phyloP scores from a whole-genome alignment of 1,139 yeast genomes.

The Suhomyces yuchorum region DNA sequence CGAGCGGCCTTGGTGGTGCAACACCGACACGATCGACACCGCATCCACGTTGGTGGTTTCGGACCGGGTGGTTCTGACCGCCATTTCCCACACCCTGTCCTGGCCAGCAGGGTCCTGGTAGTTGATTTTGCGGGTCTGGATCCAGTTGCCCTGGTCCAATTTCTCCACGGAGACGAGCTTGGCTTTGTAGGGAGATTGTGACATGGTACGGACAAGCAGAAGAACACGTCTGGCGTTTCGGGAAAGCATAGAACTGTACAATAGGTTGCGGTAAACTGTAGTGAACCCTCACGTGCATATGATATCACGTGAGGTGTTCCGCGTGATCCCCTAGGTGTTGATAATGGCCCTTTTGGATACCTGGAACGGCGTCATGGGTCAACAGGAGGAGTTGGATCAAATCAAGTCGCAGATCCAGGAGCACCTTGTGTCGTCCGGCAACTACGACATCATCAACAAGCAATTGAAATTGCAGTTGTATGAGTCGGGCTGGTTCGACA shows the following conservation, averaged over 20 bases:
- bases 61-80: conserved; percentile 78
- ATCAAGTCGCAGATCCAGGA: conserved; percentile 67
- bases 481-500: conserved; percentile 86
- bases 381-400: conserved; percentile 47
- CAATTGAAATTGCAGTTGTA: conserved; percentile 63
- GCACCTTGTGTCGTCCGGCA: conserved; percentile 74
- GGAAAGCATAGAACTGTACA: background rate
- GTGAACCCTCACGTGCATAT: too few species aligned
- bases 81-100: conserved; percentile 85
- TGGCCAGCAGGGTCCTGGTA: conserved; percentile 71
- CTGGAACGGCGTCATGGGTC: conserved; percentile 24
- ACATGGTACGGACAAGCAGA: conserved; percentile 15
- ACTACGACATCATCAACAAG: conserved; percentile 69
- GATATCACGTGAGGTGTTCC: background rate
- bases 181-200: conserved; percentile 40
- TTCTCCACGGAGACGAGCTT: conserved; percentile 34
- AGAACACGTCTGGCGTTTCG: background rate
- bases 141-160: conserved; percentile 43
- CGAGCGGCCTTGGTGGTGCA: conserved; percentile 50
- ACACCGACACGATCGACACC: conserved; percentile 79
- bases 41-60: conserved; percentile 74
- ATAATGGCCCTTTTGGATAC: too few species aligned
- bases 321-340: too few species aligned
- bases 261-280: background rate
- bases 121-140: conserved; percentile 56